Conservation (phyloP, 129 eudicot genomes). For the Rutidosis leptorrhynchoides region DNA sequence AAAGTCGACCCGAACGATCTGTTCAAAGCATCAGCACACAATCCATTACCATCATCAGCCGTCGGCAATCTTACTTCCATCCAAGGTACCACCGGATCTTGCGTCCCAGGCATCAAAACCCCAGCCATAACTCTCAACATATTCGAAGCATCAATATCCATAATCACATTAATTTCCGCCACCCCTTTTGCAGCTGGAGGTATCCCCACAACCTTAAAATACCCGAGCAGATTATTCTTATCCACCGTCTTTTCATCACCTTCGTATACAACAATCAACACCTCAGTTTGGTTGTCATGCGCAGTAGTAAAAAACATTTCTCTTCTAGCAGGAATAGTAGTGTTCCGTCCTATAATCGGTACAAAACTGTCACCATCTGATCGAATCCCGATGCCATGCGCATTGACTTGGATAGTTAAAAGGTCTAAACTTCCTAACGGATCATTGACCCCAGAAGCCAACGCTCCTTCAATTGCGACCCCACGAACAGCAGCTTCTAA, state of each 20-base stretch:
- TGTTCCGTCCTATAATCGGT: conserved; percentile 55
- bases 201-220: conserved; percentile 65
- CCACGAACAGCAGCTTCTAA: conserved; percentile 87
- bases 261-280: conserved; percentile 60
- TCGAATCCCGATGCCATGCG: conserved; percentile 60
- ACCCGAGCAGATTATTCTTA: conserved; percentile 62
- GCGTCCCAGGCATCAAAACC: conserved; percentile 49
- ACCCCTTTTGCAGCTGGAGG: conserved; percentile 67
- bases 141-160: conserved; percentile 77
- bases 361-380: conserved; percentile 52
- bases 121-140: conserved; percentile 62
- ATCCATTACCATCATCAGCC: conserved; percentile 83
- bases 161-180: conserved; percentile 69
- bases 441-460: conserved; percentile 73
- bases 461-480: conserved; percentile 84
- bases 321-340: conserved; percentile 63
- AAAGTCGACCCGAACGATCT: conserved; percentile 50
- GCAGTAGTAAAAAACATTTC: conserved; percentile 65
- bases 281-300: conserved; percentile 74
- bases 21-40: conserved; percentile 71
- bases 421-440: conserved; percentile 76
- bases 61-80: conserved; percentile 87
- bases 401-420: conserved; percentile 72
- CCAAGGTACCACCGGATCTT: conserved; percentile 36
- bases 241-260: conserved; percentile 54